Base-by-base conservation (phyloP, 371 early-diverging fungal species). In the Mortierella sp. region DNA sequence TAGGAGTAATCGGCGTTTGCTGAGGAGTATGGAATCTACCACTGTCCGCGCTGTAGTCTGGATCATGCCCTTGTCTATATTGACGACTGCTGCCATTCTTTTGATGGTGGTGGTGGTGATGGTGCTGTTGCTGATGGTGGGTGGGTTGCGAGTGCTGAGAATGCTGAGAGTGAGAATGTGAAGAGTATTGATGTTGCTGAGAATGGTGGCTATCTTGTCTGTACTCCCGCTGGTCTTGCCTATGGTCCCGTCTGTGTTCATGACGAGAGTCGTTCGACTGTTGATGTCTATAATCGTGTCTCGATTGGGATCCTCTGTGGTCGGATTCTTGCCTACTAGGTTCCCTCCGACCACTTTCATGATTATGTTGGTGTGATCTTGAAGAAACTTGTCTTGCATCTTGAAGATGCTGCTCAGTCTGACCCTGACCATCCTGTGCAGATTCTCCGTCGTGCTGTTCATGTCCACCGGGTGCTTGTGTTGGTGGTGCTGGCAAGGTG, bases 1-100 rank as follows among this genome's bases (percentile, higher is more conserved):
- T 72, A 4, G 81, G 81, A 6, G 81, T 72, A 47, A 81, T 72
- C 37, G 81, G 81, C 8, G 64, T 66, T 51, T 81, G 72, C 39
- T 72, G 75, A 66, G 71, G 57, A 5, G 64, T 72, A 51, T 72
- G 75, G 28, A 64, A 75, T 40, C 81, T 57, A 26, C 62, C 69
- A 30, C 62, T 55, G 18, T 72, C 81, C 18, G 67, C 35, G n/a
- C 45, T 64, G 35, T 70, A 60, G n/a, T 72, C 69, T 18, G 72
- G 43, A 51, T 75, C 76, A 12, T 75, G 75, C 40, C 68, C 66
- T 39, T 66, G 75, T 45, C 60, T 47, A 60, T 79, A 68, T 11
- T 73, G 73, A 28, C 66, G 67, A 55, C 70, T 69, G 70, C 78
- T 66, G 28, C 71, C 62, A 51, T 67, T 78, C 37, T 74, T 79